Base-by-base conservation (phyloP, 2,329 filamentous ascomycete genomes). In the Colletotrichum tropicicola region DNA sequence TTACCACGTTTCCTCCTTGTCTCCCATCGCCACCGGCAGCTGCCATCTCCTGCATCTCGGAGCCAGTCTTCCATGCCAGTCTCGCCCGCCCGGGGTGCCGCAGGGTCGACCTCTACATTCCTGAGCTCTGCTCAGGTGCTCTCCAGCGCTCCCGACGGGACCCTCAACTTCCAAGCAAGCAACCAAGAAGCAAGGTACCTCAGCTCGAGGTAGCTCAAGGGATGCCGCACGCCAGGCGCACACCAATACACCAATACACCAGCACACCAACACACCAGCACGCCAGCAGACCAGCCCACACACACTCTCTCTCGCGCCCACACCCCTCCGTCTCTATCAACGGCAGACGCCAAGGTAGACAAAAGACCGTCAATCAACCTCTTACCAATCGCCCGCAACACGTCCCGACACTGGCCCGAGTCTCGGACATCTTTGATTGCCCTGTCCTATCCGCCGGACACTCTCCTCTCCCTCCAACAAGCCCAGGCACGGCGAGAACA, bases 1-100 rank as follows among this genome's bases (percentile, higher is more conserved):
- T 59, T 27, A 35, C 59, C 54, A 63, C 59, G 55, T 62, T 63
- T 41, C 39, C 37, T 53, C 19, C 28, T 39, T 41, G 44, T 48
- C 23, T 30, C 44, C 54, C 43, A 15, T 39, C 54, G n/a, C 15
- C n/a, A 41, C 41, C 39, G 48, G 41, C 52, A 52, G 21, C 48
- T 45, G 12, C 15, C 27, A n/a, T 32, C 17, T 44, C 7, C 48
- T 35, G 30, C 39, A 47, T 35, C 41, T 51, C 54, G 37, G 37
- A 41, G 27, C 28, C 44, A 9, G 30, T 45, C 27, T 37, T 59
- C 19, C 45, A 51, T 45, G 58, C 35, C 45, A 43, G 32, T 41
- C 37, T 23, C 32, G 23, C n/a, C 52, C 44, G 17, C 27, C 15
- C 13, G 28, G 12, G 52, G 25, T 44, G 27, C 19, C 27, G n/a